Percentiles rank a stretch among this genome's conserved stretches.
Evolutionary conservation across 139 green algal species (phyloP).

Genomic region (Trebouxia sp.): DNA sequence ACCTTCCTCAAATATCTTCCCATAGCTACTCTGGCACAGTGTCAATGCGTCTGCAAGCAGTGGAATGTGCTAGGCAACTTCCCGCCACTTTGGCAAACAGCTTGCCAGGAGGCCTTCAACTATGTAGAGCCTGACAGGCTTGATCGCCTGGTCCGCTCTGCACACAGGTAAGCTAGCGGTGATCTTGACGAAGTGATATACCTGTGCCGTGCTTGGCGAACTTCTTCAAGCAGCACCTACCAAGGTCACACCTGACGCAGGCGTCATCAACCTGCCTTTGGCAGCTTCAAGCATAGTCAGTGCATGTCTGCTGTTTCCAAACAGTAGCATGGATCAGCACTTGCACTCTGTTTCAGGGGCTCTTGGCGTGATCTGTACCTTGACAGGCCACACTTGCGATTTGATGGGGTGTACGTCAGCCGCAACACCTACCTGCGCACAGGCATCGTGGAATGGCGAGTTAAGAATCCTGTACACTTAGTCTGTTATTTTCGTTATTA

Average conservation of each 20-base stretch:
- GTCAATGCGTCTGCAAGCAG: conserved; percentile 70
- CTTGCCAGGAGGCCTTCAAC: conserved; percentile 58
- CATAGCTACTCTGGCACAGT: conserved; percentile 54
- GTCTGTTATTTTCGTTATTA: conserved; percentile 70
- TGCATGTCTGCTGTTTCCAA: background rate
- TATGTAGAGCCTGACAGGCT: background rate
- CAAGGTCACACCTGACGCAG: background rate
- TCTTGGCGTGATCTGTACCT: conserved; percentile 81
- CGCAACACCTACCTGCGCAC: conserved; percentile 86
- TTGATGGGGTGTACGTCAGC: conserved; percentile 76
- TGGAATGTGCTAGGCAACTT: conserved; percentile 53
- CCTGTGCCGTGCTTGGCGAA: too few relatives aligned
- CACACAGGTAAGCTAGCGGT: conserved; percentile 23
- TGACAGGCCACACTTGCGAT: conserved; percentile 71
- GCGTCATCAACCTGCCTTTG: background rate
- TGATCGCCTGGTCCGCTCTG: background rate
- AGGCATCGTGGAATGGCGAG: conserved; percentile 59
- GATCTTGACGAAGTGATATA: background rate
- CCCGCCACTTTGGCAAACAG: conserved; percentile 67
- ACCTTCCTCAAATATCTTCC: conserved; percentile 59
- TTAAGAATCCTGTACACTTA: conserved; percentile 64
- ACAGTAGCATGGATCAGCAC: background rate
- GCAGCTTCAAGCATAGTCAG: background rate
- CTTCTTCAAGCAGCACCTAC: background rate
- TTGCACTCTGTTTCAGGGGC: conserved; percentile 35